Percentiles rank a stretch among this genome's conserved stretches.
phyloP scores from a whole-genome alignment of 177 flowering plant genomes.

The Vitis hybrid region DNA sequence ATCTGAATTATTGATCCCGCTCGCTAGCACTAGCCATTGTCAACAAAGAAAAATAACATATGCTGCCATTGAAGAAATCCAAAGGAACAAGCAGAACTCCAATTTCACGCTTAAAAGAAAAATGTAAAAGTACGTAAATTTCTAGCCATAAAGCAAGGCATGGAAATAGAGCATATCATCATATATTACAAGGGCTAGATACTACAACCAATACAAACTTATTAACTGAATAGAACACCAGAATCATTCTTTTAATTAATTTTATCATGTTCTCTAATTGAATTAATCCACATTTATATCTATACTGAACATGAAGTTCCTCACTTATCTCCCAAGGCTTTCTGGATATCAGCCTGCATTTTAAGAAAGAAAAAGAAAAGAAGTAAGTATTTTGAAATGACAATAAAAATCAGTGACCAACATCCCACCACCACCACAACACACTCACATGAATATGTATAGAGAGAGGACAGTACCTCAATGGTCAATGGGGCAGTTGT shows the following conservation, averaged over 20 bases:
- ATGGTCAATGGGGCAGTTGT: slow-evolving; percentile 53
- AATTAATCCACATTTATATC: background rate
- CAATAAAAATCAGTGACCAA: background rate
- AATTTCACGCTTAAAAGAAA: too few species aligned
- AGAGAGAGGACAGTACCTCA: slow-evolving; percentile 48
- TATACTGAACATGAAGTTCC: background rate
- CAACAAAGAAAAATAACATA: too few species aligned
- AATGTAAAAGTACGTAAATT: too few species aligned
- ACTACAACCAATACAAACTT: background rate
- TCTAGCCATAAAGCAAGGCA: too few species aligned
- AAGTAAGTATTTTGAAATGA: background rate
- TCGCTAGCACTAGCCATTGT: too few species aligned
- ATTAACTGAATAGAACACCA: background rate
- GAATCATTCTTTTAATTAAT: background rate
- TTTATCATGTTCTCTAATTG: background rate
- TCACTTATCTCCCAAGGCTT: slow-evolving; percentile 48
- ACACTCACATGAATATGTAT: background rate
- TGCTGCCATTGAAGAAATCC: too few species aligned
- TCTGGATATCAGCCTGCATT: slow-evolving; percentile 60
- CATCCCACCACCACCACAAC: background rate
- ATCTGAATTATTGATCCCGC: too few species aligned
- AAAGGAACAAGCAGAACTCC: too few species aligned
- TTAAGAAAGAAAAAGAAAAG: background rate
- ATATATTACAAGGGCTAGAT: slow-evolving; percentile 1
- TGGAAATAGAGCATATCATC: background rate